Evolutionary conservation across 2,329 filamentous ascomycete species (phyloP), one percentile per base, ranked within the genome.

Genomic region (Fusarium longipes): DNA sequence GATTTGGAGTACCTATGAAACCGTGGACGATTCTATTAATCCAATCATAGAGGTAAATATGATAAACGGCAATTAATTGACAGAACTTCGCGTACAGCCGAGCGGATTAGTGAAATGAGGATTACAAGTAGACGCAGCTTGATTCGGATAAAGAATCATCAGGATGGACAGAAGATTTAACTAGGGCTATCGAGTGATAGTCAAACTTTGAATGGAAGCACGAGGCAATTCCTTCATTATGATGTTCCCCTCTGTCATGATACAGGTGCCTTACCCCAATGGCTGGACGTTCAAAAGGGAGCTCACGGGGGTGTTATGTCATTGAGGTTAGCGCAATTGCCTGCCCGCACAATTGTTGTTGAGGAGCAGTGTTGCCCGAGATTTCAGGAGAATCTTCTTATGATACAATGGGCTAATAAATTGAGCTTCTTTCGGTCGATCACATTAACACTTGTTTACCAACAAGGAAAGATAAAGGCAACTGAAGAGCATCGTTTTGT

Each of bases 191-290:
- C 15, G 30, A 45, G 14, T 17, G 8, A 24, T 12, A n/a, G n/a
- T 32, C 8, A 9, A 5, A n/a, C 7, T n/a, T 22, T 18, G 11
- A 14, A 32, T 24, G 8, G 10, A 27, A 27, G 15, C 22, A 7
- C n/a, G 25, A 43, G 15, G 17, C 22, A 18, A 49, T 39, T 27
- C 25, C 29, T 50, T 36, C 24, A 51, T 48, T 36, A 38, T 53
- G 58, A 50, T 67, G 43, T 52, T 20, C 30, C 33, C 43, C 14
- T 32, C n/a, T 50, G 36, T 52, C 52, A 63, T 63, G 43, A 50
- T 48, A 49, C 35, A n/a, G 15, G 10, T 27, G 8, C 9, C 15
- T 24, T n/a, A 35, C 15, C n/a, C 14, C 18, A 47, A 17, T 32
- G 32, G 35, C 29, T 35, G 36, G 18, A 30, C 24, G 24, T 32